A percentile compares a stretch with the other conserved stretches of the same genome.
These are phyloP conservation scores for Coemansia sp. DNA, from an alignment of 192 early-diverging fungal genomes.

Conservation along the genomic window DNA sequence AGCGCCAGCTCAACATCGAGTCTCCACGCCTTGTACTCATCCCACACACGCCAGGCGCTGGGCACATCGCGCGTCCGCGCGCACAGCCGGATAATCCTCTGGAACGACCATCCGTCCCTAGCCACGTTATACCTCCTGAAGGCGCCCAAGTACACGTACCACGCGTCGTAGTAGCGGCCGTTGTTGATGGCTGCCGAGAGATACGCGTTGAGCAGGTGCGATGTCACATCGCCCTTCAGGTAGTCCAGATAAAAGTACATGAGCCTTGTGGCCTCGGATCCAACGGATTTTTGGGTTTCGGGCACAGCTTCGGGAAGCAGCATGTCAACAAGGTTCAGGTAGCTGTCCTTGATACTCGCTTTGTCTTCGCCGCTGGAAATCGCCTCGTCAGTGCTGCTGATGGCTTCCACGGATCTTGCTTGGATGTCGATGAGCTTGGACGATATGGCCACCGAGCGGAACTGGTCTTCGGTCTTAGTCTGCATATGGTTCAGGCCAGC, in stretches of 20 bases:
- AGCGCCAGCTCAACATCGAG: constrained; percentile 35
- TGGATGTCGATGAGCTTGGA: constrained; percentile 31
- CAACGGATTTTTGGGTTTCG: constrained; percentile 20
- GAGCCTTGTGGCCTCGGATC: constrained; percentile 30
- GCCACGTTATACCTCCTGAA: constrained; percentile 55
- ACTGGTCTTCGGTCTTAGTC: constrained; percentile 12
- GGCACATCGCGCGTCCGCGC: constrained; percentile 61
- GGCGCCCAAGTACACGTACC: constrained; percentile 53
- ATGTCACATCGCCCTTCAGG: constrained; percentile 47
- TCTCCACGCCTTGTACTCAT: constrained; percentile 65
- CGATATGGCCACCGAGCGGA: constrained; percentile 6
- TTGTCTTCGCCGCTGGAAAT: constrained; percentile 2
- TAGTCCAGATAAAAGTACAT: constrained; percentile 39
- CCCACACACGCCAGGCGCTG: constrained; percentile 67
- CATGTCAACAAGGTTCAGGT: constrained; percentile 27
- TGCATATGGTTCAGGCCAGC: constrained; percentile 2
- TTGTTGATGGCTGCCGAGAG: constrained; percentile 60
- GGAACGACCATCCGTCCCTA: constrained; percentile 65
- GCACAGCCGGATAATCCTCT: constrained; percentile 59
- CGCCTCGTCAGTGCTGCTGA: constrained; percentile 5
- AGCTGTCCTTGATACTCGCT: constrained; percentile 12
- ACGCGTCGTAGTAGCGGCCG: constrained; percentile 48
- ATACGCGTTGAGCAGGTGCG: constrained; percentile 63
- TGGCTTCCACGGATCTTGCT: constrained; percentile 19
- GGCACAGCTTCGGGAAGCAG: constrained; percentile 50